phyloP scores from a whole-genome alignment of 257 asterid genomes.

The Mentha longifolia region DNA sequence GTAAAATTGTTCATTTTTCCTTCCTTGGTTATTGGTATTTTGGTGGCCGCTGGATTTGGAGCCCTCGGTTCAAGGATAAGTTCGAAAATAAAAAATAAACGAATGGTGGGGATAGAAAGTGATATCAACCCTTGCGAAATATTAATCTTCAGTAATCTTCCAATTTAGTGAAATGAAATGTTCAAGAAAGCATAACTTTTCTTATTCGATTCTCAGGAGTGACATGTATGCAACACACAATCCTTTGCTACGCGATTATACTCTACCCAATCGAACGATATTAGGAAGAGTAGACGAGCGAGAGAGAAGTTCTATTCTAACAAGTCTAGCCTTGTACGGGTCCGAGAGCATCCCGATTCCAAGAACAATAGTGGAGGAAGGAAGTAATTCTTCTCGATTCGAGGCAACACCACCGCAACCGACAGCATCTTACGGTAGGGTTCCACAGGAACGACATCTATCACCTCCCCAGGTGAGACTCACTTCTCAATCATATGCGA shows the following conservation, averaged over 20 bases:
- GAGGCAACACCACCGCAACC: constrained; percentile 30
- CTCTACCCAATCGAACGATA: constrained; percentile 31
- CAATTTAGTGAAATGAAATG: background rate
- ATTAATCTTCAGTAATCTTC: background rate
- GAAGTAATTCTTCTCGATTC: constrained; percentile 45
- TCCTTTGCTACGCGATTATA: constrained; percentile 38
- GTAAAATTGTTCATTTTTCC: too few relatives aligned
- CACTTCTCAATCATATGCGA: constrained; percentile 41
- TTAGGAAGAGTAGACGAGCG: constrained; percentile 27
- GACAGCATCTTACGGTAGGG: constrained; percentile 37
- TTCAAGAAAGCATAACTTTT: constrained; percentile 20
- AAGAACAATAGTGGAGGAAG: constrained; percentile 42
- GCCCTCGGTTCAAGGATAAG: too few relatives aligned
- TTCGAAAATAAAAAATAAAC: too few relatives aligned
- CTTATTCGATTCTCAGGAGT: constrained; percentile 51
- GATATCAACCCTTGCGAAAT: background rate
- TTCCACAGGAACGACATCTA: constrained; percentile 34
- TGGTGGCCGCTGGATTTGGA: too few relatives aligned
- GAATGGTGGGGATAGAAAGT: too few relatives aligned
- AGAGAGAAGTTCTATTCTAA: constrained; percentile 12
- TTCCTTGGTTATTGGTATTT: too few relatives aligned
- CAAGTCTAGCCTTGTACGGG: constrained; percentile 26
- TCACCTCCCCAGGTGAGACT: constrained; percentile 46
- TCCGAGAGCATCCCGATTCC: constrained; percentile 31
- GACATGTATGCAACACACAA: constrained; percentile 49